phyloP scores from a whole-genome alignment of 2,329 filamentous ascomycete genomes.

The Kalaharituber pfeilii region DNA sequence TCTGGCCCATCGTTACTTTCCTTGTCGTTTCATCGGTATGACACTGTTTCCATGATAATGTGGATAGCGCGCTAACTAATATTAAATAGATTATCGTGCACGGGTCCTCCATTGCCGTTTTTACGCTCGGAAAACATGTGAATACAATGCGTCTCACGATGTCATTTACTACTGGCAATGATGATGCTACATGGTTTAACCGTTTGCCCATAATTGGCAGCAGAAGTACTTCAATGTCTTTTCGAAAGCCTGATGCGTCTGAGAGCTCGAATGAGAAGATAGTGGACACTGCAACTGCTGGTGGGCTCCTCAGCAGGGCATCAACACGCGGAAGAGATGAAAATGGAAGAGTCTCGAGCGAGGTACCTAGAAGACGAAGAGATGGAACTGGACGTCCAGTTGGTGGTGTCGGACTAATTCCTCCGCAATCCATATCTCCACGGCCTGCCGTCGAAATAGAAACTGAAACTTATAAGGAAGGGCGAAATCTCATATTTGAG shows the following conservation, averaged over 20 bases:
- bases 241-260: slow-evolving; percentile 48
- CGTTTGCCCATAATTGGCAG: slow-evolving; percentile 57
- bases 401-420: background rate
- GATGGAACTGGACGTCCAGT: slow-evolving; percentile 1
- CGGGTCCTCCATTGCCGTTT: slow-evolving; percentile 94
- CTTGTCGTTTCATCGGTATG: slow-evolving; percentile 61
- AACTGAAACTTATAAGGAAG: slow-evolving; percentile 20
- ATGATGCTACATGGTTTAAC: slow-evolving; percentile 93
- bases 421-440: background rate
- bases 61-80: background rate
- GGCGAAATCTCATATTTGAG: slow-evolving; percentile 20
- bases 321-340: slow-evolving; percentile 19
- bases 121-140: slow-evolving; percentile 91
- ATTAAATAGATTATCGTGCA: slow-evolving; percentile 56
- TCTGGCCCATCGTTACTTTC: slow-evolving; percentile 93
- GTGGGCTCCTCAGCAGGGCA: slow-evolving; percentile 42
- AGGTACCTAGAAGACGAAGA: slow-evolving; percentile 2
- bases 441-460: background rate
- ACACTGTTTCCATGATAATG: background rate
- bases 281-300: slow-evolving; percentile 51
- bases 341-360: slow-evolving; percentile 24
- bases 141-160: slow-evolving; percentile 73
- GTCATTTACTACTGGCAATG: slow-evolving; percentile 81
- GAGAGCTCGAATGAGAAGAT: slow-evolving; percentile 35
- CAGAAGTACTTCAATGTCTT: slow-evolving; percentile 66